Evolutionary conservation across 148 eudicot genomes (phyloP).

Genomic region (Mesembryanthemum crystallinum): DNA sequence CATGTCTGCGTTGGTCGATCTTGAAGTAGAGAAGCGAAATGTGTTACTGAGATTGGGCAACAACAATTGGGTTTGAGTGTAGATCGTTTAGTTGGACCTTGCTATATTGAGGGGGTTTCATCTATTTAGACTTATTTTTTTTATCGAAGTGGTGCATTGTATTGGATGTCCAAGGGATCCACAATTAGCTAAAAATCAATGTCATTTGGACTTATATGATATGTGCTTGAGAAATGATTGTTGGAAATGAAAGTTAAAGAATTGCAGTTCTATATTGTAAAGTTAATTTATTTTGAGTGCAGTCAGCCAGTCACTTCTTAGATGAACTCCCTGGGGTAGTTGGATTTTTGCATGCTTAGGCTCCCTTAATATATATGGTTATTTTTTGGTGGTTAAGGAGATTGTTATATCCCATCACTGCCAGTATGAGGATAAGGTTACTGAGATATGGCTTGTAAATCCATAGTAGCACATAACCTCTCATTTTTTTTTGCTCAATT

Average conservation of each 20-base stretch:
- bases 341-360: background rate
- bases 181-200: background rate
- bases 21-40: too few relatives aligned
- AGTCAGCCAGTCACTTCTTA: background rate
- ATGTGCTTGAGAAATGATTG: background rate
- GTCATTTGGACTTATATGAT: background rate
- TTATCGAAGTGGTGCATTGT: background rate
- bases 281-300: background rate
- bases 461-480: background rate
- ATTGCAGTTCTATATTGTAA: background rate
- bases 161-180: background rate
- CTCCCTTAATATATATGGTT: background rate
- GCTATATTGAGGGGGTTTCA: background rate
- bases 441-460: background rate
- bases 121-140: background rate
- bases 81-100: background rate
- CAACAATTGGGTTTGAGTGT: background rate
- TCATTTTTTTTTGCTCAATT: background rate
- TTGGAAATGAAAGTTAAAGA: background rate
- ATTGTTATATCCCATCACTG: background rate
- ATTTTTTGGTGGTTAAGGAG: background rate
- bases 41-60: background rate
- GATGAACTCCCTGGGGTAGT: background rate
- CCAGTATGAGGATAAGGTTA: background rate
- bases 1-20: too few relatives aligned